Conservation (phyloP, 208 protist genomes). For the Endotrypanum monterogeii region DNA sequence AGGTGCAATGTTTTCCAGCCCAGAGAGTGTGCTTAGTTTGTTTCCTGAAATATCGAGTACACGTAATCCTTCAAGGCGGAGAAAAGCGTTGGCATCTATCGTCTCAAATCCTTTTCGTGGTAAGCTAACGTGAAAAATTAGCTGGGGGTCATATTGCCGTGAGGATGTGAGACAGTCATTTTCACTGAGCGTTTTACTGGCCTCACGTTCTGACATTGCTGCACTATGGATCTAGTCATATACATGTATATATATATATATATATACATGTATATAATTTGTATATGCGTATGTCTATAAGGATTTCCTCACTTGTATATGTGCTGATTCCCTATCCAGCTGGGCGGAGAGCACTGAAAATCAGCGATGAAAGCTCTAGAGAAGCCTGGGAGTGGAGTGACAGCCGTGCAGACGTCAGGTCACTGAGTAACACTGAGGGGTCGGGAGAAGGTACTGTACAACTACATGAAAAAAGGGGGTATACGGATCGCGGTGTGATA, state of each 20-base stretch:
- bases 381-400: neutral
- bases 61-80: slow-evolving; percentile 39
- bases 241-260: neutral
- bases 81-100: slow-evolving; percentile 43
- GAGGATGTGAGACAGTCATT: slow-evolving; percentile 37
- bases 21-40: slow-evolving; percentile 50
- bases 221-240: neutral
- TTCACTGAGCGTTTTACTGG: slow-evolving; percentile 37
- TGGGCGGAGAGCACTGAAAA: neutral
- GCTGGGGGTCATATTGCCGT: slow-evolving; percentile 69
- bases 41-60: slow-evolving; percentile 74
- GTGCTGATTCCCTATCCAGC: neutral
- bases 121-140: slow-evolving; percentile 46
- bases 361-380: neutral
- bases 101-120: slow-evolving; percentile 12
- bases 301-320: neutral
- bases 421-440: neutral
- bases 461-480: neutral
- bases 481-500: too few species aligned
- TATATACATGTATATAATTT: neutral
- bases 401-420: neutral
- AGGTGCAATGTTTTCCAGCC: slow-evolving; percentile 42
- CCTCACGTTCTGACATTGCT: neutral
- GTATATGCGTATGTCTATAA: too few species aligned
- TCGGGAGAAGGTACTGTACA: neutral